Conservation (phyloP, 78 protist species). For the Pigoraptor vietnamica region DNA sequence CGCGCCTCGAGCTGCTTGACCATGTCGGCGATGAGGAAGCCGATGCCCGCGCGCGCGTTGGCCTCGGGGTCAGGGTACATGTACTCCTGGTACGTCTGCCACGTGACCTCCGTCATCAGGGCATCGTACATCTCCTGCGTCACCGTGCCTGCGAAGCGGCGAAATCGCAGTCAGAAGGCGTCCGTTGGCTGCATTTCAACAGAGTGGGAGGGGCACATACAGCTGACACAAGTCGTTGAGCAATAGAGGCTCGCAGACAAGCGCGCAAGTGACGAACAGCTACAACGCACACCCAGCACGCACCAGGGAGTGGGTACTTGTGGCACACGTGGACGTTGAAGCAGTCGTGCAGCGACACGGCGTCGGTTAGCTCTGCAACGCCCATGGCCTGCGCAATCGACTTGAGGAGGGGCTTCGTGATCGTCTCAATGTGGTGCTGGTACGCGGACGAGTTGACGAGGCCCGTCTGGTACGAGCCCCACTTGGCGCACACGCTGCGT, state of each 20-base stretch:
- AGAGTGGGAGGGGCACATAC: too few species aligned
- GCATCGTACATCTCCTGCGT: not conserved
- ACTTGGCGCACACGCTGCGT: not conserved
- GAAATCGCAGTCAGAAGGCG: too few species aligned
- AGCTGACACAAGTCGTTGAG: too few species aligned
- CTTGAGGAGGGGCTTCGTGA: not conserved
- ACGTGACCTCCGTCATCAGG: not conserved
- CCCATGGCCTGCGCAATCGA: not conserved
- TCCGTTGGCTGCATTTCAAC: too few species aligned
- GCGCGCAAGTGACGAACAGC: too few species aligned
- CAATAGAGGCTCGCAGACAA: too few species aligned
- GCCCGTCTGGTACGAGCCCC: not conserved
- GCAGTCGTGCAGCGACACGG: not conserved
- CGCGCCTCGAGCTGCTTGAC: not conserved
- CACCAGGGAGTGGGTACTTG: not conserved
- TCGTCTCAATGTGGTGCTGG: not conserved
- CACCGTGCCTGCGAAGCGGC: not conserved
- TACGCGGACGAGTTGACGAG: not conserved
- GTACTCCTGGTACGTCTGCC: not conserved
- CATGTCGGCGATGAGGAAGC: not conserved
- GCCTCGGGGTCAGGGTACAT: not conserved
- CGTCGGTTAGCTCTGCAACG: not conserved
- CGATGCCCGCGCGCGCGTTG: not conserved
- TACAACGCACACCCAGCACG: too few species aligned
- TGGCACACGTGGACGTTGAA: not conserved